Evolutionary conservation across 305 asterid genomes (phyloP).

Genomic region (Fraxinus ornus): DNA sequence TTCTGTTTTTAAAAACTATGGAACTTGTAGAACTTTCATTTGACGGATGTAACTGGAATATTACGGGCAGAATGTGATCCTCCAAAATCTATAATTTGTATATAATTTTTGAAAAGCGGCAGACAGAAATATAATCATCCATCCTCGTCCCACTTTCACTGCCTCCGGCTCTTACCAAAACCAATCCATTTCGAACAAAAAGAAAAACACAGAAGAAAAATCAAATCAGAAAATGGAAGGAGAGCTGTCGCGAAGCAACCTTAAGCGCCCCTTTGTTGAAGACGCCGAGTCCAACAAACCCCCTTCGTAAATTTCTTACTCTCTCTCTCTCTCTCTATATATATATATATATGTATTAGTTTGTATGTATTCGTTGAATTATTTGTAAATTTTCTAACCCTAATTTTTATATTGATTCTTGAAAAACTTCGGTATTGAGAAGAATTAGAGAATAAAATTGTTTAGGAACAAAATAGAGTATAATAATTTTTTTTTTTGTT

Average conservation of each 20-base stretch:
- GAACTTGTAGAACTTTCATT: not conserved
- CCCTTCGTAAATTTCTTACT: conserved; percentile 42
- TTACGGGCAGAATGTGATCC: too few species aligned
- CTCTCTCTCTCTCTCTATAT: too few species aligned
- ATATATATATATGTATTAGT: not conserved
- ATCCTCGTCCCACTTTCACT: not conserved
- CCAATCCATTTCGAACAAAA: not conserved
- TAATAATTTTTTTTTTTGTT: not conserved
- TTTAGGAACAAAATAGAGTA: not conserved
- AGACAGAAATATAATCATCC: not conserved
- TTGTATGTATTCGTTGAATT: not conserved
- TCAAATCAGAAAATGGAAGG: conserved; percentile 42
- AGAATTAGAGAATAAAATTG: not conserved
- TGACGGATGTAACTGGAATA: not conserved
- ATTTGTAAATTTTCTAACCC: not conserved
- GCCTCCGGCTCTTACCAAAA: not conserved
- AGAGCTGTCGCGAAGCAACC: conserved; percentile 49
- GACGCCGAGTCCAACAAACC: conserved; percentile 54
- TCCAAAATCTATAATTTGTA: not conserved
- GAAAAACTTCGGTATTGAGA: not conserved
- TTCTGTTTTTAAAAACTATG: too few species aligned
- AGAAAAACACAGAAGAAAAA: not conserved
- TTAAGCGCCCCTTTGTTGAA: conserved; percentile 62
- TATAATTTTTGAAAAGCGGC: too few species aligned
- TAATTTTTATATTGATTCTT: conserved; percentile 10